Evolutionary conservation across 2,329 filamentous ascomycete genomes (phyloP).

Genomic region (Aspergillus neotritici): DNA sequence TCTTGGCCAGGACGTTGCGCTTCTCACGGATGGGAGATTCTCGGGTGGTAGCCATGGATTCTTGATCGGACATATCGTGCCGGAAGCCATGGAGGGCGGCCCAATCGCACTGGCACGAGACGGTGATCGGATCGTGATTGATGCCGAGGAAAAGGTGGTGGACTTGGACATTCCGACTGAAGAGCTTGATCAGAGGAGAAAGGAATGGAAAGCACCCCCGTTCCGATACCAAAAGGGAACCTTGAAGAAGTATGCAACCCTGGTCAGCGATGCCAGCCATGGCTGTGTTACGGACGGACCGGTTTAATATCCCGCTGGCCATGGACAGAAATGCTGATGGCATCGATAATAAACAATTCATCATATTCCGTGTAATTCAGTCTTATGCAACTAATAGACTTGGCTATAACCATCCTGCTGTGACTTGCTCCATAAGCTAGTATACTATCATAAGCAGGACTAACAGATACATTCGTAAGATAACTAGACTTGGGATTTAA

Average conservation of each 20-base stretch:
- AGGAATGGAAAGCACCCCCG: constrained; percentile 3
- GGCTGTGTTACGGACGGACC: constrained; percentile 8
- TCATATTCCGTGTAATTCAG: too few species aligned
- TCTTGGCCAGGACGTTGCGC: constrained; percentile 59
- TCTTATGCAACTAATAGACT: too few species aligned
- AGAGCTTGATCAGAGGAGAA: constrained; percentile 5
- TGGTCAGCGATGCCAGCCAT: constrained; percentile 10
- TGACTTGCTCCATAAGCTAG: too few species aligned
- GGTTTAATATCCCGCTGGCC: not conserved
- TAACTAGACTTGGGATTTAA: too few species aligned
- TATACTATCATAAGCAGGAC: too few species aligned
- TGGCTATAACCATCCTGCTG: too few species aligned
- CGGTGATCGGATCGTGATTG: constrained; percentile 8
- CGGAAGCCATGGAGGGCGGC: constrained; percentile 10
- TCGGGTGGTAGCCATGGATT: constrained; percentile 42
- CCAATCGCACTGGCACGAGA: constrained; percentile 8
- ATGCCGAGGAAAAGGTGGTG: constrained; percentile 7
- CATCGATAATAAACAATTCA: too few species aligned
- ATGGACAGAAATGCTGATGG: too few species aligned
- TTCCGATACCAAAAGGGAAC: constrained; percentile 4
- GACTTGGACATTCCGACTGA: constrained; percentile 5
- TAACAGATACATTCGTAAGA: too few species aligned
- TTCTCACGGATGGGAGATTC: constrained; percentile 55
- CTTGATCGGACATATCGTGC: constrained; percentile 26
- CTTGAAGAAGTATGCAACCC: constrained; percentile 7